Evolutionary conservation across 106 monocot genomes (phyloP), one percentile per base, ranked within the genome.

Genomic region (Dendrobium officinale): DNA sequence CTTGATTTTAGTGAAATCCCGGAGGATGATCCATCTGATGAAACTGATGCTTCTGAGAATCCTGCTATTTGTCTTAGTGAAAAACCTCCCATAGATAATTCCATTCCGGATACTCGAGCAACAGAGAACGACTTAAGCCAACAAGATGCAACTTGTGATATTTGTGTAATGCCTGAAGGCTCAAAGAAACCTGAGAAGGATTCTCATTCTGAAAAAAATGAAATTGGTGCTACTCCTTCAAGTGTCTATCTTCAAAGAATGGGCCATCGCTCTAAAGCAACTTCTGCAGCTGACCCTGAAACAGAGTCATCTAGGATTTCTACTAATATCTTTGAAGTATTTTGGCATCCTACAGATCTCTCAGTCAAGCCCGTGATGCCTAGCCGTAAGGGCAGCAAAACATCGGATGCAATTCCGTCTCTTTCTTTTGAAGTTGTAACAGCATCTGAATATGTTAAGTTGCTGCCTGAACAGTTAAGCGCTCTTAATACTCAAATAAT

Each of bases 331-430:
- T 82, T 79, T 10, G 80, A 87, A 77, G 88, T 86, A 3, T 86
- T 93, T 72, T 99, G 99, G 99, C 99, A 99, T 86, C 81, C 80
- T 49, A 88, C 89, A 29, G 99, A 99, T 79, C 90, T 93, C 48
- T 89, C 87, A 61, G 95, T 95, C 55, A 95, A 85, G 85, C 99
- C 99, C 75, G 91, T 99, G 77, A 91, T 99, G 95, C 92, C 95
- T 43, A 84, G 81, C 79, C 85, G 85, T 75, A 99, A 93, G 83
- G 84, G 68, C 77, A 95, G 88, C 78, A 95, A 92, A 82, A 82
- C 81, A 77, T 83, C 81, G 59, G 93, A 91, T 51, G 56, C 80
- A 73, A 75, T 85, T 20, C 85, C 86, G 5, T 42, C 51, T 5
- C 91, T 91, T 75, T 85, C 95, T 59, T 99, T 92, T 90, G 88